Base-by-base conservation (phyloP, 768 basidiomycete species). In the Leccinum subtestaceum region DNA sequence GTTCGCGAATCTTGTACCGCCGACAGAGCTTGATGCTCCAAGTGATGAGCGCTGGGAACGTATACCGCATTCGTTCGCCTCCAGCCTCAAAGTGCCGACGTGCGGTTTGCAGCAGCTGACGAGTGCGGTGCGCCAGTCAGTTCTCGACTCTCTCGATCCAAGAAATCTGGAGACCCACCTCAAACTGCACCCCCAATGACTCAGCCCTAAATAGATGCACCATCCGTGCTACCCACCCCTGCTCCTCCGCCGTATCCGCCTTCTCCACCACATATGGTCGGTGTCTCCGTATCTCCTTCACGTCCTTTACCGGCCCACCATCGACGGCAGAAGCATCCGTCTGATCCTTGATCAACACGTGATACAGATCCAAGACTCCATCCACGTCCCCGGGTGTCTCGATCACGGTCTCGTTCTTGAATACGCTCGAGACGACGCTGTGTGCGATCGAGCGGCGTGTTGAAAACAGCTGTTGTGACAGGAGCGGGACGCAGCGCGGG, bases 331-430 rank as follows among this genome's bases (percentile, higher is more conserved):
- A 34, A 4, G 79, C 81, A 65, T 90, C 89, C 1, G 82, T 79
- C 67, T 90, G 87, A 67, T 98, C 95, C 67, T 87, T 88, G 64
- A 98, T 97, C 49, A 98, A 78, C 2, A 98, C 95, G 66, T 93
- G 88, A 69, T 95, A 97, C 25, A 91, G 77, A 58, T 99, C 97
- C n/a, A n/a, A n/a, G n/a, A n/a, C n/a, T n/a, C n/a, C n/a, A n/a
- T n/a, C n/a, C n/a, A n/a, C n/a, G n/a, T n/a, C n/a, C 64, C 97
- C 95, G 0, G 92, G 90, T 0, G 87, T 84, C 71, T 98, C 95
- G 60, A 98, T 88, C 31, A 95, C 80, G 2, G 97, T 99, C 71
- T 97, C 95, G 71, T 97, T 98, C 80, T 97, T 97, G 52, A 99
- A 9, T 89, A n/a, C n/a, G n/a, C n/a, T 93, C 3, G 94, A 93